Evolutionary conservation across 2,329 filamentous ascomycete genomes (phyloP).

Genomic region (Podosphaera leucotricha): DNA sequence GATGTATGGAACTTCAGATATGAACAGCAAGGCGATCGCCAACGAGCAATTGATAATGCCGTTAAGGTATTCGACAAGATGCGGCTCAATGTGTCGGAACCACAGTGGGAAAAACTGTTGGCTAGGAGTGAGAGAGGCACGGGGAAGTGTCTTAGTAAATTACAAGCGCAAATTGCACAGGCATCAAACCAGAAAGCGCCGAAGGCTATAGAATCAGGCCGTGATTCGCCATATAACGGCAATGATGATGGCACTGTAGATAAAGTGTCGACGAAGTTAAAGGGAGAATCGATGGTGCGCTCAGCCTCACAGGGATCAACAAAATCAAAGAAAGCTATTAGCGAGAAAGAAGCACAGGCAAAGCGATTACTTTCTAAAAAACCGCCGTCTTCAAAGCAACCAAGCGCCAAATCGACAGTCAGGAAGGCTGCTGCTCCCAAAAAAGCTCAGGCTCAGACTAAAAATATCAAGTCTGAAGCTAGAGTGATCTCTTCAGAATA

Average conservation of each 20-base stretch:
- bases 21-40: conserved; percentile 26
- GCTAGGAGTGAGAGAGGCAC: conserved; percentile 32
- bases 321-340: conserved; percentile 30
- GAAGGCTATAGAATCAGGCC: conserved; percentile 25
- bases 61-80: conserved; percentile 34
- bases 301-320: conserved; percentile 26
- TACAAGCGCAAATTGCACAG: conserved; percentile 34
- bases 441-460: conserved; percentile 2
- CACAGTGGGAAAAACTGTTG: conserved; percentile 37
- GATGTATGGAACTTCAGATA: conserved; percentile 41
- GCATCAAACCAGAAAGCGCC: conserved; percentile 29
- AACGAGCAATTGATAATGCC: conserved; percentile 37
- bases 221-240: conserved; percentile 15
- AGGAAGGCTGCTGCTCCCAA: neutral
- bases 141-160: conserved; percentile 35
- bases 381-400: conserved; percentile 1
- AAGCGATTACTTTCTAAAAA: conserved; percentile 28
- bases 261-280: conserved; percentile 16
- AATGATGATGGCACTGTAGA: conserved; percentile 17
- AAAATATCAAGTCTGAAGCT: conserved; percentile 10
- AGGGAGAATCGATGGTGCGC: conserved; percentile 22
- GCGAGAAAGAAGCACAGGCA: conserved; percentile 28
- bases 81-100: conserved; percentile 29
- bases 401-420: conserved; percentile 1
- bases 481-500: conserved; percentile 14